These are phyloP conservation scores for Eremochloa ophiuroides DNA, from an alignment of 176 grass and related monocot species.

Conservation along the genomic window DNA sequence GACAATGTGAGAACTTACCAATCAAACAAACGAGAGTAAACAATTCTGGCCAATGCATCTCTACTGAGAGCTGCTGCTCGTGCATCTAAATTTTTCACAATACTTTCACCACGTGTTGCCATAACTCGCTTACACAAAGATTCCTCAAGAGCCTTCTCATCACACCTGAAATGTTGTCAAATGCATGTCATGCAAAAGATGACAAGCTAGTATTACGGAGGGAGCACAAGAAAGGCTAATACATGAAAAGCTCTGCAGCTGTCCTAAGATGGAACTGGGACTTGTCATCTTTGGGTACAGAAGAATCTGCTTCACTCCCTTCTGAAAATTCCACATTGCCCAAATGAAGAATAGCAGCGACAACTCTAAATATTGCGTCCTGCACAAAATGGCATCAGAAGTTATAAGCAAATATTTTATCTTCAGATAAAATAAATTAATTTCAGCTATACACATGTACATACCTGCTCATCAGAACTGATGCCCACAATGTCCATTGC, in stretches of 20 bases:
- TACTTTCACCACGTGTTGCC: conserved; percentile 86
- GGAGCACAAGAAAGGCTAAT: conserved; percentile 26
- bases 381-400: conserved; percentile 22
- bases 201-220: conserved; percentile 10
- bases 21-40: conserved; percentile 95
- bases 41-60: conserved; percentile 91
- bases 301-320: conserved; percentile 85
- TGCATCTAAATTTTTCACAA: conserved; percentile 74
- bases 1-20: conserved; percentile 56
- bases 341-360: conserved; percentile 99
- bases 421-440: conserved; percentile 18
- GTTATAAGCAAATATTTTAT: not conserved
- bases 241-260: conserved; percentile 98
- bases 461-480: conserved; percentile 83
- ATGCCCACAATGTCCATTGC: conserved; percentile 97
- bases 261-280: conserved; percentile 79
- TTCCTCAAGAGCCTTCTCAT: conserved; percentile 69
- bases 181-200: conserved; percentile 21
- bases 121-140: conserved; percentile 94
- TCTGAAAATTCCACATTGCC: conserved; percentile 93
- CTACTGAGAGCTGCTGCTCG: conserved; percentile 85
- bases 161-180: conserved; percentile 63
- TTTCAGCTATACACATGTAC: conserved; percentile 1
- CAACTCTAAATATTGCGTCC: conserved; percentile 94
- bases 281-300: conserved; percentile 82